Evolutionary conservation across 441 rosid genomes (phyloP).

Genomic region (Breynia disticha): DNA sequence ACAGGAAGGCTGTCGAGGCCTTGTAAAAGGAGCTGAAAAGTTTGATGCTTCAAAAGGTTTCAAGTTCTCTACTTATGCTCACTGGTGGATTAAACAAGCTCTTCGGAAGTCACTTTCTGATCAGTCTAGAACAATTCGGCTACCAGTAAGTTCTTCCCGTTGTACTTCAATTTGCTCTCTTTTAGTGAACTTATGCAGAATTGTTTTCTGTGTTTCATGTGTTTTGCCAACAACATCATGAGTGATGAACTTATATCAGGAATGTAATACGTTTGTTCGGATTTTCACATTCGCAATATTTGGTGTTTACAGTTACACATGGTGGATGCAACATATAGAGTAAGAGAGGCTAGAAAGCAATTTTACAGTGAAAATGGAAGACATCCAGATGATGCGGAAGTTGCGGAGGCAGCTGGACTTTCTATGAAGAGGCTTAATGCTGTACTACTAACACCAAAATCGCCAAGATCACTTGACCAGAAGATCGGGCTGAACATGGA

Average conservation of each 20-base stretch:
- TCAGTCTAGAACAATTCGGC: constrained; percentile 72
- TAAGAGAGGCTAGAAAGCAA: constrained; percentile 77
- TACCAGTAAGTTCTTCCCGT: constrained; percentile 61
- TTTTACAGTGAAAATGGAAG: constrained; percentile 56
- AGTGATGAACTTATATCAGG: background rate
- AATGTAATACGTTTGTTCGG: no score
- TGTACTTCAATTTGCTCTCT: constrained; percentile 4
- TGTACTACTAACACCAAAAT: constrained; percentile 64
- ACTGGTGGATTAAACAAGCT: constrained; percentile 98
- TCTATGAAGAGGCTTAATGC: constrained; percentile 73
- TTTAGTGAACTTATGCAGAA: background rate
- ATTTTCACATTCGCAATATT: background rate
- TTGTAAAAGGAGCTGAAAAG: constrained; percentile 77
- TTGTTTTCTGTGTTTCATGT: background rate
- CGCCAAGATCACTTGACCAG: constrained; percentile 84
- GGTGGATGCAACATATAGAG: constrained; percentile 83
- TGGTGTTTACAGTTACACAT: constrained; percentile 60
- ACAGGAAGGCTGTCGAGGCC: constrained; percentile 94
- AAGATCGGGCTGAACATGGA: constrained; percentile 58
- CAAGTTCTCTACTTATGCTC: constrained; percentile 91
- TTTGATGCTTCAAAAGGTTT: constrained; percentile 93
- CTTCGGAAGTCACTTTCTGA: constrained; percentile 77
- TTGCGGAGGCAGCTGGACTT: constrained; percentile 80
- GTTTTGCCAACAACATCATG: background rate
- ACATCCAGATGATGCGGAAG: constrained; percentile 67